Conservation (phyloP, 2,329 filamentous ascomycete genomes). For the Aspergillus sp. region DNA sequence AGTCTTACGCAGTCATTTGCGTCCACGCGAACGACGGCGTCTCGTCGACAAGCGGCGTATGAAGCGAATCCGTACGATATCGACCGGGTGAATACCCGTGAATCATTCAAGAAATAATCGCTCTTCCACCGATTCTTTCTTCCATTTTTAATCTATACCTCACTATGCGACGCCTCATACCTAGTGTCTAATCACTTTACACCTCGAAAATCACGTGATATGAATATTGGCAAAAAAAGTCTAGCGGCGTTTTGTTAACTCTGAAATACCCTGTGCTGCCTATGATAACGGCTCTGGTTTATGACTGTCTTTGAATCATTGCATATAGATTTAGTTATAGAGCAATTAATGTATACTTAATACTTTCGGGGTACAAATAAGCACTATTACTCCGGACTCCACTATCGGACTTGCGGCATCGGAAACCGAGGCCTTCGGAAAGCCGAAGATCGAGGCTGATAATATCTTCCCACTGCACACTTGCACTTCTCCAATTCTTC, state of each 20-base stretch:
- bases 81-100: conserved; percentile 36
- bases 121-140: neutral
- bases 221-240: conserved; percentile 5
- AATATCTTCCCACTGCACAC: neutral
- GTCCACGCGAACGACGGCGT: conserved; percentile 18
- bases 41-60: conserved; percentile 23
- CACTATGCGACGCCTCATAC: conserved; percentile 12
- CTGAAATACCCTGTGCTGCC: neutral
- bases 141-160: conserved; percentile 1
- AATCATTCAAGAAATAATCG: conserved; percentile 24
- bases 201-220: neutral
- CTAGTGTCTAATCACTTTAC: conserved; percentile 7
- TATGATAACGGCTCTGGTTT: neutral
- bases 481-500: neutral
- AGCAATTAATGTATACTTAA: too few species aligned
- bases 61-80: conserved; percentile 39
- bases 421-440: neutral
- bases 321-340: too few species aligned
- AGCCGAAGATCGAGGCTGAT: neutral
- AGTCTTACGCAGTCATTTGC: conserved; percentile 20
- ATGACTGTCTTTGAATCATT: neutral
- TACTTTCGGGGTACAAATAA: too few species aligned
- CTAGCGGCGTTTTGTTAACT: neutral
- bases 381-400: too few species aligned
- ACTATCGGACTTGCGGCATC: too few species aligned